Evolutionary conservation across 2,329 filamentous ascomycete genomes (phyloP).

Genomic region (Aulographum hederae): DNA sequence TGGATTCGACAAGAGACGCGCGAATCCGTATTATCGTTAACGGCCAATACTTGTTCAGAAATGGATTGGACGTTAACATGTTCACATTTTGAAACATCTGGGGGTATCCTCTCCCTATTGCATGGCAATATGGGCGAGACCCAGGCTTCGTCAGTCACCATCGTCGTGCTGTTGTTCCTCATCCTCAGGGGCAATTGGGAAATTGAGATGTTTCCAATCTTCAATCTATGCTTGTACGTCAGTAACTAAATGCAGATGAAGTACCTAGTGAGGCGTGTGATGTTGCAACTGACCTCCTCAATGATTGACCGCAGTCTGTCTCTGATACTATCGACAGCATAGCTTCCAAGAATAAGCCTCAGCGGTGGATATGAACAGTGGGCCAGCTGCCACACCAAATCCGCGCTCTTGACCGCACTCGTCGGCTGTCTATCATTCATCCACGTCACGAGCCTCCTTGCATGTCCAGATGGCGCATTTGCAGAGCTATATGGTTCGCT

Average conservation of each 20-base stretch:
- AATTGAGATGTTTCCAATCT: conserved; percentile 79
- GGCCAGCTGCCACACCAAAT: conserved; percentile 81
- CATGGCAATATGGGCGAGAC: too few relatives aligned
- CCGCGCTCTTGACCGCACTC: conserved; percentile 79
- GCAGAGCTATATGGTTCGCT: conserved; percentile 57
- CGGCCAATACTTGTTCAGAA: too few relatives aligned
- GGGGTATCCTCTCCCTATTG: too few relatives aligned
- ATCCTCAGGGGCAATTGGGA: conserved; percentile 28
- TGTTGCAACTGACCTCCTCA: conserved; percentile 51
- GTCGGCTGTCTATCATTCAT: conserved; percentile 82
- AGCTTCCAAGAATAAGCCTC: conserved; percentile 71
- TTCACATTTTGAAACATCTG: too few relatives aligned
- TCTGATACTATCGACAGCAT: conserved; percentile 88
- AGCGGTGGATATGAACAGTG: conserved; percentile 91
- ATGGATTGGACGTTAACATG: too few relatives aligned
- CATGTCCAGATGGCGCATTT: conserved; percentile 72
- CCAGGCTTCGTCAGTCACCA: too few relatives aligned
- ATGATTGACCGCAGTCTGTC: conserved; percentile 80
- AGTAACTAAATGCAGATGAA: conserved; percentile 1
- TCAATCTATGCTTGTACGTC: conserved; percentile 26
- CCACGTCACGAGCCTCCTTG: conserved; percentile 85
- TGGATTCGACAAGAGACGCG: too few relatives aligned
- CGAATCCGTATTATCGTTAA: too few relatives aligned
- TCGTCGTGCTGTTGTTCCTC: conserved; percentile 10
- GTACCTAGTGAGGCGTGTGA: not conserved